Evolutionary conservation across 2,329 filamentous ascomycete species (phyloP).

Genomic region (Xylaria polymorpha): DNA sequence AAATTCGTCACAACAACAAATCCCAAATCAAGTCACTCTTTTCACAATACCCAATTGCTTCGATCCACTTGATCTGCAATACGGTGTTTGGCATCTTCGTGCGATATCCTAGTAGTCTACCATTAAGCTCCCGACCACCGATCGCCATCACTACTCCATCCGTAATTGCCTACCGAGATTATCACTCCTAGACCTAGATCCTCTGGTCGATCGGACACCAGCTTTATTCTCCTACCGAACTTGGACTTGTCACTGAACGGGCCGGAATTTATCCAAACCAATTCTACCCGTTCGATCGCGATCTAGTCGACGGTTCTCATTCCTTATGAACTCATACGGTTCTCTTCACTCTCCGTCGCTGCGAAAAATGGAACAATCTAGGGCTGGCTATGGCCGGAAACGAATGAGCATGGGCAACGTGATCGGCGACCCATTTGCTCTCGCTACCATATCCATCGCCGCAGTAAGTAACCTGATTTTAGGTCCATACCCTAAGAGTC

Average conservation of each 20-base stretch:
- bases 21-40: constrained; percentile 41
- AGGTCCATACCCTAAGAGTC: background rate
- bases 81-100: constrained; percentile 12
- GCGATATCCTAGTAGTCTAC: constrained; percentile 27
- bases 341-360: constrained; percentile 79
- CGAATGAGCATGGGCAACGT: constrained; percentile 86
- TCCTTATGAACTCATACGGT: constrained; percentile 80
- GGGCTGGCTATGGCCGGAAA: constrained; percentile 64
- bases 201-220: constrained; percentile 16
- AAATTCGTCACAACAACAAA: constrained; percentile 6
- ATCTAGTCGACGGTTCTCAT: constrained; percentile 38
- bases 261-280: constrained; percentile 23
- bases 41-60: constrained; percentile 29
- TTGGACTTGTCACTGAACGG: constrained; percentile 31
- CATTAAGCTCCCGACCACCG: constrained; percentile 25
- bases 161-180: constrained; percentile 26
- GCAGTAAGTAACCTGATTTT: constrained; percentile 70
- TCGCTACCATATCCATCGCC: constrained; percentile 92
- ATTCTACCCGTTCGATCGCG: constrained; percentile 37
- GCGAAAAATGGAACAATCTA: constrained; percentile 81
- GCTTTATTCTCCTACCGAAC: constrained; percentile 11
- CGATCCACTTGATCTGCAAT: constrained; percentile 12
- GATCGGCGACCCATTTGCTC: constrained; percentile 93
- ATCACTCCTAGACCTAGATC: constrained; percentile 28
- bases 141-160: background rate